Percentiles rank a stretch among this genome's conserved stretches.
These are phyloP conservation scores for Alloteropsis semialata DNA, from an alignment of 176 grass and related monocot genomes.

Conservation along the genomic window DNA sequence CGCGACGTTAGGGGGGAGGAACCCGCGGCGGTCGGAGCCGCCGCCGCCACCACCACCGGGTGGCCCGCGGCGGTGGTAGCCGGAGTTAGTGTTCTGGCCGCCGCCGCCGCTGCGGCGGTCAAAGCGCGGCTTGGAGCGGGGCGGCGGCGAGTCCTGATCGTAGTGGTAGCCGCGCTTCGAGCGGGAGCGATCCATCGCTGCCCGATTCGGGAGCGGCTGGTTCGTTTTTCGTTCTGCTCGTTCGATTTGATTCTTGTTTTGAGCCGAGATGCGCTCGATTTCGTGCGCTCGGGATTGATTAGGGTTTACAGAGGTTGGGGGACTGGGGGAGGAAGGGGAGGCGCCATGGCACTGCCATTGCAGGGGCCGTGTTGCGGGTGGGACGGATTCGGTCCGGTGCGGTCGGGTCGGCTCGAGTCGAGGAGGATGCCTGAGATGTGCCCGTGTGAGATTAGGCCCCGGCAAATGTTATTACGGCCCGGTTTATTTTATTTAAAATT, in stretches of 20 bases:
- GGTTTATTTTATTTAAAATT: too few relatives aligned
- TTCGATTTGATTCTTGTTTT: constrained; percentile 23
- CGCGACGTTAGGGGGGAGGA: constrained; percentile 27
- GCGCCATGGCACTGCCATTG: constrained; percentile 8
- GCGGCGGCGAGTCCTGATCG: constrained; percentile 72
- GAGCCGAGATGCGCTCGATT: not conserved
- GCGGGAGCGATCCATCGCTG: constrained; percentile 78
- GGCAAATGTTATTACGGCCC: too few relatives aligned
- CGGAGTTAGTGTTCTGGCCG: constrained; percentile 40
- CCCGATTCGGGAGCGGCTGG: not conserved
- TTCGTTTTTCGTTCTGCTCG: not conserved
- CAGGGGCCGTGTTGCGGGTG: not conserved
- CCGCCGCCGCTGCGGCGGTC: constrained; percentile 52
- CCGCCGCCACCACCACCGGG: constrained; percentile 29
- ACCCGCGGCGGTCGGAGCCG: constrained; percentile 46
- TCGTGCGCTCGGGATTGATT: constrained; percentile 4
- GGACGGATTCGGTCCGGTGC: too few relatives aligned
- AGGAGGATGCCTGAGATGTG: too few relatives aligned
- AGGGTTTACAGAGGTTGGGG: constrained; percentile 34
- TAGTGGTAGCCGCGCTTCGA: constrained; percentile 75
- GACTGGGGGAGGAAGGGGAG: not conserved
- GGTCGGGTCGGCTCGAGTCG: too few relatives aligned
- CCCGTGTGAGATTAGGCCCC: too few relatives aligned
- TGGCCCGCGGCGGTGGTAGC: constrained; percentile 42
- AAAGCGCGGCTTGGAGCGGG: constrained; percentile 79